Conservation (phyloP, 768 basidiomycete species). For the Tephrocybe sp. region DNA sequence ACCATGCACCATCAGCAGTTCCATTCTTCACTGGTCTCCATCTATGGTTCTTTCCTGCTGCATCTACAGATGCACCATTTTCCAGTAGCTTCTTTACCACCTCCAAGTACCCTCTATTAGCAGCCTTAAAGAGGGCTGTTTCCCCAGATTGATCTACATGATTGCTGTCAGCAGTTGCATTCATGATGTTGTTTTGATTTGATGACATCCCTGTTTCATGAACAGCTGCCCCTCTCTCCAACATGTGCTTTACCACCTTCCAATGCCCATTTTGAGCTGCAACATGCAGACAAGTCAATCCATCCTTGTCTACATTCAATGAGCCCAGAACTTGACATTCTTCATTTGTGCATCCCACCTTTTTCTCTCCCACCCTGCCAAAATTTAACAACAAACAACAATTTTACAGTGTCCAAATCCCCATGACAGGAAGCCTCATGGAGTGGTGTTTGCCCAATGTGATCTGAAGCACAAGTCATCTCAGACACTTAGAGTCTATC, state of each 20-base stretch:
- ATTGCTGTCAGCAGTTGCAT: background rate
- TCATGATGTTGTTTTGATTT: background rate
- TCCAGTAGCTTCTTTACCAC: too few species aligned
- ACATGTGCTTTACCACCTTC: background rate
- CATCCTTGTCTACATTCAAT: background rate
- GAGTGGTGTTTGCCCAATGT: background rate
- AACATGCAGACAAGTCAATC: background rate
- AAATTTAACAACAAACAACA: too few species aligned
- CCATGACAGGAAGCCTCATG: background rate
- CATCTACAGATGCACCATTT: too few species aligned
- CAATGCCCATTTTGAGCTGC: background rate
- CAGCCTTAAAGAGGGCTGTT: too few species aligned
- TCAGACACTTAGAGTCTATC: background rate
- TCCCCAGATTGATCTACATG: background rate
- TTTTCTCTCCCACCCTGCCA: background rate
- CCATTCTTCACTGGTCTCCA: too few species aligned
- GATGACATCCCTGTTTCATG: too few species aligned
- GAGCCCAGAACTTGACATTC: background rate
- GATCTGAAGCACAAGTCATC: background rate
- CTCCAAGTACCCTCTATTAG: too few species aligned
- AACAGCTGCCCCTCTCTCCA: too few species aligned
- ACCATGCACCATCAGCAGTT: too few species aligned
- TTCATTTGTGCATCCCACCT: background rate
- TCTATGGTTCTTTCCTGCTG: too few species aligned
- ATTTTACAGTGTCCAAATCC: background rate